A percentile compares a stretch with the other conserved stretches of the same genome.
Conservation (phyloP, 768 basidiomycete genomes). For the Galerina marginata region DNA sequence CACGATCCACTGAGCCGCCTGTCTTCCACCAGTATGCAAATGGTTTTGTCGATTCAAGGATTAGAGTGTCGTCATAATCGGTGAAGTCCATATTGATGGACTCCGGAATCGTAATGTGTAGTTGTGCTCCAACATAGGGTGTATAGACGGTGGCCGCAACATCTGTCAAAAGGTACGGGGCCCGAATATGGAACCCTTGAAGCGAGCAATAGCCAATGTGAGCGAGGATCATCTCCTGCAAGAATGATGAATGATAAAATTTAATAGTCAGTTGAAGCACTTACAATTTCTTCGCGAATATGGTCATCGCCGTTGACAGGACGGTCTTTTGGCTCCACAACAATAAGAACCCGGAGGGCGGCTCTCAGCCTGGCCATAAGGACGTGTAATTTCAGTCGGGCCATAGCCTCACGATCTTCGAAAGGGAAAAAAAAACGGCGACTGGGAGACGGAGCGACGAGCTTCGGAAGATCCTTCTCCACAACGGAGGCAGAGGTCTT, state of each 20-base stretch:
- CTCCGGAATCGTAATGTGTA: not conserved
- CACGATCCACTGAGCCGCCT: too few species aligned
- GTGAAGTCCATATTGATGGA: not conserved
- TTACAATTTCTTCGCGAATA: too few species aligned
- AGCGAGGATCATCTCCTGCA: not conserved
- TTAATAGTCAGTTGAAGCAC: too few species aligned
- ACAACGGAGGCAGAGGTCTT: too few species aligned
- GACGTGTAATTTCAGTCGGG: not conserved
- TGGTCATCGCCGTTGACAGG: too few species aligned
- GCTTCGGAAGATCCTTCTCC: too few species aligned
- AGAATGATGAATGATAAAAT: not conserved
- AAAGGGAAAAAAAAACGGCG: not conserved
- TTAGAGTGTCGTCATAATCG: not conserved
- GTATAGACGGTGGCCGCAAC: not conserved
- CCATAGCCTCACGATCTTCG: not conserved
- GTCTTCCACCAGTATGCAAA: not conserved
- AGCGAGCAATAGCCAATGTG: slow-evolving; percentile 1
- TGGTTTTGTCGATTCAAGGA: not conserved
- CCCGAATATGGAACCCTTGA: not conserved
- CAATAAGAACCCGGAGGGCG: not conserved
- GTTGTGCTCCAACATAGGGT: not conserved
- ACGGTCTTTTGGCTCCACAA: not conserved
- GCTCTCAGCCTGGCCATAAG: not conserved
- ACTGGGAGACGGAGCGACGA: not conserved
- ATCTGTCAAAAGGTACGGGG: not conserved